Evolutionary conservation across 139 green algal genomes (phyloP), one percentile per base, ranked within the genome.

Genomic region (Closterium sp.): DNA sequence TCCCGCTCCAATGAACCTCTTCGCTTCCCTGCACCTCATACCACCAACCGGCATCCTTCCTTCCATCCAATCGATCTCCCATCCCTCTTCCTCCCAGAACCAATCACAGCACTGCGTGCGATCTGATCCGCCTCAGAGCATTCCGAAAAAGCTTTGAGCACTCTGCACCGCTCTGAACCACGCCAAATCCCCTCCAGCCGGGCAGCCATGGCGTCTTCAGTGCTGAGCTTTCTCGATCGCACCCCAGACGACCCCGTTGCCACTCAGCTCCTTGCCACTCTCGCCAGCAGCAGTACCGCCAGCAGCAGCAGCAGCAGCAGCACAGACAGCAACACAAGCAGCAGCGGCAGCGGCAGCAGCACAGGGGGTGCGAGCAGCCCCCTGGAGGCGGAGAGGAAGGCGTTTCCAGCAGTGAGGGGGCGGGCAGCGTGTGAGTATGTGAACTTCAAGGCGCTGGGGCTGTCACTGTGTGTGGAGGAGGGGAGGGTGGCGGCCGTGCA

Each of bases 401-500:
- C 29, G 21, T 91, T 85, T 86, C 30, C 89, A 30, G 32, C 89
- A 27, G 19, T 91, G 29, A 34, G 31, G 84, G 84, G 84, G 32
- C 50, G 89, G 38, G 22, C 73, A 5, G 89, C 42, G 21, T 91
- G 89, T 17, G 89, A 91, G 89, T 91, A 91, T 21, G 62, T 88
- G 22, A 91, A 91, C 38, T 91, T 24, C 89, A n/a, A 87, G 32
- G 11, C 9, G 38, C 7, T 91, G 31, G 89, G 89, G 21, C 89
- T 91, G 24, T 91, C 89, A 4, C 31, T 91, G 30, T 91, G 89
- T 28, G 38, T 88, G 30, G 89, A 91, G 32, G 38, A 70, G 24
- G 89, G 42, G 6, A 86, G 31, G 89, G 17, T 91, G 9, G 89
- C 50, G 9, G 89, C 89, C 19, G 38, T 87, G 3, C 89, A 91